Base-by-base conservation (phyloP, 2,329 filamentous ascomycete species). In the Phialophora expanda region DNA sequence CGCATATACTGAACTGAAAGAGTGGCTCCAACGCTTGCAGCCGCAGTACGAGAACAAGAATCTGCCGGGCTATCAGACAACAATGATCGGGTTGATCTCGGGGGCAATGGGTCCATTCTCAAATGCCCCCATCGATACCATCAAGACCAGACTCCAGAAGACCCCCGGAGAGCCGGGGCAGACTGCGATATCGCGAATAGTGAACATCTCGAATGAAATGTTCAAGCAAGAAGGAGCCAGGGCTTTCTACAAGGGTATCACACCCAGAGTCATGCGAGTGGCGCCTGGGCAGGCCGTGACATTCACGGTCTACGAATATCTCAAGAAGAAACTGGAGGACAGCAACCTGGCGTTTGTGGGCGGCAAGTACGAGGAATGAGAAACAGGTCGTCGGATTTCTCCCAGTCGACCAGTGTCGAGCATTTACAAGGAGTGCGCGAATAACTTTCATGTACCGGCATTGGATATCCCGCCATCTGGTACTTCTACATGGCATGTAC, bases 231-330 rank as follows among this genome's bases (percentile, higher is more conserved):
- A 99, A 81, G 95, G 95, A 41, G 84, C 94, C 72, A 89, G 92
- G 74, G 95, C 95, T 56, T 99, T 99, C 81, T 99, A 97, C 85
- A 98, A 98, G 86, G 95, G 95, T 74, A 99, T 99, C 80, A 99
- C 95, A 55, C 95, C 95, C 6, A 87, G 95, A 74, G 91, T 99
- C 73, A 98, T 98, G 93, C 88, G 95, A 75, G 95, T 99, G 61
- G 95, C 95, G 28, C 95, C 95, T 7, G 95, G 95, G 55, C 95
- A 99, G 83, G 95, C 88, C 20, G 88, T 90, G 53, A 90, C 88
- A 2, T 90, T 90, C 73, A 89, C 79, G 1, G 90, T 93, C 71
- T 93, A 93, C 78, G 90, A 93, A 78, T 92, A 77, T 77, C 80
- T 93, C 67, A 91, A 89, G 81, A 86, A 88, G 67, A 88, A 87